A percentile compares a stretch with the other conserved stretches of the same genome.
These are phyloP conservation scores for Picocystis sp. DNA, from an alignment of 163 green algal species.

Conservation along the genomic window DNA sequence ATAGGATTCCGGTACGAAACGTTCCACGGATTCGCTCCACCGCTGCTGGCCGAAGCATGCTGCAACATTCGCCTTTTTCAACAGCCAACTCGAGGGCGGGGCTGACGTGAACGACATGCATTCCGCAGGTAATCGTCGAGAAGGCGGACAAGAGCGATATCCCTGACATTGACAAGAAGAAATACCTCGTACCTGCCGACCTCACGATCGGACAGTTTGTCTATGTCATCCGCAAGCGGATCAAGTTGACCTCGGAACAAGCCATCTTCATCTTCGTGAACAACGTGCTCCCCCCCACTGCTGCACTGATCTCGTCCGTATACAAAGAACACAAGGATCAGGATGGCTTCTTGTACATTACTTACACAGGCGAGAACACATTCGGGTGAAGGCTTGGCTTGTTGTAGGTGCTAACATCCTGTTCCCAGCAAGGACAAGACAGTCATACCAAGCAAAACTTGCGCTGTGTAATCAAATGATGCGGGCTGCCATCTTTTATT, in stretches of 20 bases:
- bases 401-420: no score
- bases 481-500: no score
- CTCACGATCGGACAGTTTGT: slow-evolving; percentile 97
- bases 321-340: slow-evolving; percentile 98
- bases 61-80: not conserved
- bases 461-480: no score
- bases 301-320: slow-evolving; percentile 87
- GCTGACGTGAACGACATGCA: not conserved
- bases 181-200: slow-evolving; percentile 96
- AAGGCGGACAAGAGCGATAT: slow-evolving; percentile 88
- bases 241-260: slow-evolving; percentile 90
- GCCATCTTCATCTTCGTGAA: slow-evolving; percentile 99
- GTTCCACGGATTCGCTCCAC: not conserved
- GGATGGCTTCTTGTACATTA: slow-evolving; percentile 98
- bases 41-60: not conserved
- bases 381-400: slow-evolving; percentile 13
- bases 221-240: slow-evolving; percentile 97
- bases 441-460: no score
- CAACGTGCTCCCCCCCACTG: slow-evolving; percentile 89
- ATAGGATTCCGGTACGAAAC: slow-evolving; percentile 79
- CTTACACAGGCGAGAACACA: slow-evolving; percentile 50
- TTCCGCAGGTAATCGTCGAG: slow-evolving; percentile 91
- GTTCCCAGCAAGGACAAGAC: no score
- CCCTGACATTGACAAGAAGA: slow-evolving; percentile 99
- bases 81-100: not conserved